Evolutionary conservation across 2,329 filamentous ascomycete genomes (phyloP).

Genomic region (Diaporthe sp.): DNA sequence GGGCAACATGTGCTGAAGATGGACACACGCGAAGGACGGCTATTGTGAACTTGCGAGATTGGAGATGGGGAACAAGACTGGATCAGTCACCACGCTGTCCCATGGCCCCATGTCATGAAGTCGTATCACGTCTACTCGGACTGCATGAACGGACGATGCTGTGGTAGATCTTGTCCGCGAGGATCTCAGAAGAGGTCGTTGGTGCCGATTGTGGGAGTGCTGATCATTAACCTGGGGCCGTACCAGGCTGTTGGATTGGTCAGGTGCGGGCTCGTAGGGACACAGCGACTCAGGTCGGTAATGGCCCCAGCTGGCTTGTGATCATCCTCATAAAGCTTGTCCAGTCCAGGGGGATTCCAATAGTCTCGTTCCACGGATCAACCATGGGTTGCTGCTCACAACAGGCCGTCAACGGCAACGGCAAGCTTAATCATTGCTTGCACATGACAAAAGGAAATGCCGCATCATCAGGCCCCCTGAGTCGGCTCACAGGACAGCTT

Average conservation of each 20-base stretch:
- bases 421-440: not conserved
- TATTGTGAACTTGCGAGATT: not conserved
- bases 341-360: not conserved
- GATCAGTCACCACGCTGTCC: not conserved
- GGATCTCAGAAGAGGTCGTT: not conserved
- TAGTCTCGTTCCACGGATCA: conserved; percentile 1
- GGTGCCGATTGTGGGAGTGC: not conserved
- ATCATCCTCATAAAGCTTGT: conserved; percentile 22
- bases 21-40: not conserved
- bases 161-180: not conserved
- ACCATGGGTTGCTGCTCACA: not conserved
- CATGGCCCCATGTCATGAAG: not conserved
- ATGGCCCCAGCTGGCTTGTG: conserved; percentile 3
- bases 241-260: conserved; percentile 13
- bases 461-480: not conserved
- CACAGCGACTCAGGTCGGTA: conserved; percentile 1
- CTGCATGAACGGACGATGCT: not conserved
- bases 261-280: conserved; percentile 10
- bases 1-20: too few species aligned
- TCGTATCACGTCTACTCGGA: not conserved
- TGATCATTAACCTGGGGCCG: conserved; percentile 8
- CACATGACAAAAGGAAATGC: not conserved
- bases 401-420: not conserved
- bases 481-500: not conserved
- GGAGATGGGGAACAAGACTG: conserved; percentile 6